phyloP scores from a whole-genome alignment of 2,329 filamentous ascomycete genomes.

The Diaporthe sp. region DNA sequence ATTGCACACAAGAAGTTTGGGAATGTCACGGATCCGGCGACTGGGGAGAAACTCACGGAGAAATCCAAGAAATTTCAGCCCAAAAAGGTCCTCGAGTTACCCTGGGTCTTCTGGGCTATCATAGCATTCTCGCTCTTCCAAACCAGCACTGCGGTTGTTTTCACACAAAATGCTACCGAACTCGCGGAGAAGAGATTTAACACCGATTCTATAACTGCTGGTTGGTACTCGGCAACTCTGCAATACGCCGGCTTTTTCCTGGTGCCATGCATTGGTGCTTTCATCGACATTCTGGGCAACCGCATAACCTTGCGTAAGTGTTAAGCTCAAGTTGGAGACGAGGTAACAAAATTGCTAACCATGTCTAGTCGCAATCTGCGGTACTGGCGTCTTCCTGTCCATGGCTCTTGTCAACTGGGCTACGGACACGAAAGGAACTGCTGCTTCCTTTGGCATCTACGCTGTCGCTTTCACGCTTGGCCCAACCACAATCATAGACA shows the following conservation, averaged over 20 bases:
- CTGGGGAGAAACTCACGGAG: conserved; percentile 71
- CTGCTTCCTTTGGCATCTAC: conserved; percentile 72
- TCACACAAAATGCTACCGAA: conserved; percentile 71
- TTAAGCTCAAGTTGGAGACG: too few species aligned
- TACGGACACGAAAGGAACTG: conserved; percentile 63
- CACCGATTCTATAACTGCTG: conserved; percentile 66
- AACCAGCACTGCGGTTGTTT: conserved; percentile 68
- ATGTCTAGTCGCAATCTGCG: conserved; percentile 58
- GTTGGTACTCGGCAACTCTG: conserved; percentile 71
- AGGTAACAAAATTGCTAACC: conserved; percentile 48
- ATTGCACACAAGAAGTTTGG: conserved; percentile 63
- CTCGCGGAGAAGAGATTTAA: conserved; percentile 72
- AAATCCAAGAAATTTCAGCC: conserved; percentile 71
- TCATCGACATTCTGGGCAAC: conserved; percentile 69
- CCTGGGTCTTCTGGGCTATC: conserved; percentile 72
- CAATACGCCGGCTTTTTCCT: conserved; percentile 72
- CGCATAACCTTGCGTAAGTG: conserved; percentile 48
- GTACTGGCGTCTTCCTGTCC: conserved; percentile 64
- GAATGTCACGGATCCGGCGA: conserved; percentile 66
- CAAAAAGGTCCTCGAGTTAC: conserved; percentile 67
- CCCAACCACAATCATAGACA: conserved; percentile 71
- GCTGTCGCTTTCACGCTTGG: conserved; percentile 69
- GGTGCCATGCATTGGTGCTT: conserved; percentile 68
- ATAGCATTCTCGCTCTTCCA: conserved; percentile 70
- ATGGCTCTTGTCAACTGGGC: conserved; percentile 70